phyloP scores from a whole-genome alignment of 495 filamentous ascomycete species.

The Aspergillus sclerotiicarbonarius region DNA sequence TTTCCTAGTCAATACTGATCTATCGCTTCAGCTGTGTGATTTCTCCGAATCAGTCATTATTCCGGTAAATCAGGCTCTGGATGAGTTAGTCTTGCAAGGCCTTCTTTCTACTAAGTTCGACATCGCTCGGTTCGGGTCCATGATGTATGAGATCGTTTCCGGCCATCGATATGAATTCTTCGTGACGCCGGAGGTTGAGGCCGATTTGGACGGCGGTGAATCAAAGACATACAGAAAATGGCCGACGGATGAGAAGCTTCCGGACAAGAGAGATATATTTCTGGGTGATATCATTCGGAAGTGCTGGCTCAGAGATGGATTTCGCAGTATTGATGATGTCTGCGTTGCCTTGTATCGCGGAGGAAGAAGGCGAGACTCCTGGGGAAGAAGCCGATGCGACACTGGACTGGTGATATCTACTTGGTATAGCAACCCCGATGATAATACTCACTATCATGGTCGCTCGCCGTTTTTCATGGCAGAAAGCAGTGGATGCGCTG shows the following conservation, averaged over 20 bases:
- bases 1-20: constrained; percentile 30
- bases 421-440: too few species aligned
- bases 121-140: constrained; percentile 3
- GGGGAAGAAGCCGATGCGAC: too few species aligned
- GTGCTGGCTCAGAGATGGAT: constrained; percentile 10
- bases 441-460: too few species aligned
- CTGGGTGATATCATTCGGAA: constrained; percentile 8
- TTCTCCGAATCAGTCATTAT: constrained; percentile 21
- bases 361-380: too few species aligned
- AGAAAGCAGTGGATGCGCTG: too few species aligned
- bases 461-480: too few species aligned
- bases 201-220: neutral
- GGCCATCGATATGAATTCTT: constrained; percentile 4
- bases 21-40: constrained; percentile 31
- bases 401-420: too few species aligned
- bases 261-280: constrained; percentile 5
- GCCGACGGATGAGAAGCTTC: constrained; percentile 5
- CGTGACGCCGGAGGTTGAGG: neutral
- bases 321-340: neutral
- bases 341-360: too few species aligned
- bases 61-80: neutral
- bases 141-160: constrained; percentile 6
- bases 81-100: neutral
- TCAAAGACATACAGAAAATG: constrained; percentile 6
- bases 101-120: neutral